phyloP scores from a whole-genome alignment of 225 moss, liverwort and hornwort genomes.

The Marchantia paleacea region DNA sequence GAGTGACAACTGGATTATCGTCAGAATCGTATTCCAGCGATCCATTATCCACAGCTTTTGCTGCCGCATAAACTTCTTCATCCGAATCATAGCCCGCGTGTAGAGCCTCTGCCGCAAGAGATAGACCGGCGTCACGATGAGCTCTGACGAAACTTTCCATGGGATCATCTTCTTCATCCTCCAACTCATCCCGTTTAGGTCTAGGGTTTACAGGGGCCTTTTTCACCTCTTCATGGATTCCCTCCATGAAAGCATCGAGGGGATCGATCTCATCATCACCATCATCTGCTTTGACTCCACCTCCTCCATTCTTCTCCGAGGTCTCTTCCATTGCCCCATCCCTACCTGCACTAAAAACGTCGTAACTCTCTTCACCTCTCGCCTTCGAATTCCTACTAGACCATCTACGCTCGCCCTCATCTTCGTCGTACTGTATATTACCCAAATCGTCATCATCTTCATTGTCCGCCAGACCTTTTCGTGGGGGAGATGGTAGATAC shows the following conservation, averaged over 20 bases:
- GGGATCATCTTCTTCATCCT: conserved; percentile 91
- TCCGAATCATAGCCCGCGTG: conserved; percentile 95
- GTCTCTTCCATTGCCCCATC: conserved; percentile 8
- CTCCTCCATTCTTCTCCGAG: conserved; percentile 8
- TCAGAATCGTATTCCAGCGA: conserved; percentile 91
- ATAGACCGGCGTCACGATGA: conserved; percentile 83
- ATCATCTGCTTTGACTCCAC: background rate
- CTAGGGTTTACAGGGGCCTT: conserved; percentile 74
- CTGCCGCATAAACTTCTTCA: conserved; percentile 98
- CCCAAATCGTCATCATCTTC: conserved; percentile 72
- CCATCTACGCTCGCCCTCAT: conserved; percentile 9
- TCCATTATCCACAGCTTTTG: conserved; percentile 95
- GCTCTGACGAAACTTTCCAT: conserved; percentile 92
- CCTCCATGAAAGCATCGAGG: conserved; percentile 97
- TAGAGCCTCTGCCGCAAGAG: conserved; percentile 91
- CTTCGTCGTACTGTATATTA: conserved; percentile 67
- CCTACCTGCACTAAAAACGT: conserved; percentile 20
- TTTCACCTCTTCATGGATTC: conserved; percentile 98
- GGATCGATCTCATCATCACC: conserved; percentile 77
- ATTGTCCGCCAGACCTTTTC: conserved; percentile 49
- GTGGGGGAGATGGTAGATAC: conserved; percentile 76
- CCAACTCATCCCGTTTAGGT: conserved; percentile 64
- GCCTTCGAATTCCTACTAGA: background rate
- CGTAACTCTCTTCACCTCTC: background rate
- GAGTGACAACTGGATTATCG: conserved; percentile 88